Evolutionary conservation across 345 rosid species (phyloP).

Genomic region (Physaria fendleri): DNA sequence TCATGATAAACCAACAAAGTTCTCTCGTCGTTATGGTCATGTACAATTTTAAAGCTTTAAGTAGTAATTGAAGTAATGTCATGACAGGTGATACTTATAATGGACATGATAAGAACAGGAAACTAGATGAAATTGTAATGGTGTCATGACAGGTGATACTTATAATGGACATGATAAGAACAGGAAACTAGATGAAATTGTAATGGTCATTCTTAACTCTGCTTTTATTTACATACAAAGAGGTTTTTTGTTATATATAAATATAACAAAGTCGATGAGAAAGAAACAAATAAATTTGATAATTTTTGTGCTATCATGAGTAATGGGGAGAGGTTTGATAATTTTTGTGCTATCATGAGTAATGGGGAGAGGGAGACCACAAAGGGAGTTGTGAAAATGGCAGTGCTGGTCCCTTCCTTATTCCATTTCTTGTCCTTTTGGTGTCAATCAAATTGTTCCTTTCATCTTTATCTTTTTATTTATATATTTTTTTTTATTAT

Average conservation of each 20-base stretch:
- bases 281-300: constrained; percentile 12
- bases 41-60: too few species aligned
- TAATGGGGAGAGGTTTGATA: constrained; percentile 25
- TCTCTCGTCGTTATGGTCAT: too few species aligned
- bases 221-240: constrained; percentile 6
- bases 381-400: constrained; percentile 23
- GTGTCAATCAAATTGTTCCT: constrained; percentile 22
- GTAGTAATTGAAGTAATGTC: too few species aligned
- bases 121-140: constrained; percentile 15
- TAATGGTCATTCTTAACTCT: not conserved
- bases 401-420: constrained; percentile 34
- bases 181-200: constrained; percentile 5
- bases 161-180: not conserved
- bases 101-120: constrained; percentile 1
- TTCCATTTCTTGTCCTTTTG: constrained; percentile 31
- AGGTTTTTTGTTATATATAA: not conserved
- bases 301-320: not conserved
- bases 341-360: not conserved
- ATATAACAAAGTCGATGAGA: not conserved
- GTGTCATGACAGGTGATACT: too few species aligned
- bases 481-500: not conserved
- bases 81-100: too few species aligned
- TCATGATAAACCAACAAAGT: too few species aligned
- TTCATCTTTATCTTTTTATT: constrained; percentile 4
- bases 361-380: constrained; percentile 30